Evolutionary conservation across 2,329 filamentous ascomycete species (phyloP), one percentile per base, ranked within the genome.

Genomic region (Aphanocladium album): DNA sequence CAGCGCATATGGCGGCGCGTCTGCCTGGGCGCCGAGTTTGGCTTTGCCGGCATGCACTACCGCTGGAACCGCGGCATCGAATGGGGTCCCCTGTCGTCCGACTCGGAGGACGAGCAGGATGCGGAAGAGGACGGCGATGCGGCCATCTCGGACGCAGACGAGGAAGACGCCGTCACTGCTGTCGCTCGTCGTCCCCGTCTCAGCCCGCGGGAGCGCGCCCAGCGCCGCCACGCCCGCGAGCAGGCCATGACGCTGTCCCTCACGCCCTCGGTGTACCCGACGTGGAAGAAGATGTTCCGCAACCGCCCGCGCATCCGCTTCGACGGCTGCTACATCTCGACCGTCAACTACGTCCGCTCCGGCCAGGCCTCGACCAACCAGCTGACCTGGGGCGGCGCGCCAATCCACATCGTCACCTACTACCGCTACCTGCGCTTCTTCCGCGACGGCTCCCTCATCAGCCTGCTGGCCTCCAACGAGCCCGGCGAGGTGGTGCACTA

Each of bases 351-450:
- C 76, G 86, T 91, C 54, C 89, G 95, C 25, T 79, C 91, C 0
- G 95, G 95, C 35, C 89, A 89, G 62, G 82, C 87, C 12, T 87
- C 86, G 3, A 82, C 84, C 21, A 88, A 87, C 64, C 87, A 86
- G 59, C 77, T 89, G 19, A 88, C 89, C 1, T 96, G 93, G 91
- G 79, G 79, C 68, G 88, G 84, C 25, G 60, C 60, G 37, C 93
- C 93, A 9, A 89, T 98, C 39, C 92, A 96, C 72, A 96, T 98
- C 62, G 92, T 99, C 53, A 99, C 95, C 0, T 99, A 98, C 77
- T 99, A 96, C 77, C 91, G 95, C 61, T 99, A 98, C 75, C 83
- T 99, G 3, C 90, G 95, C 57, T 95, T 99, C 78, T 95, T 95
- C 77, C 89, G 92, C 25, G 91, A 98, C 73, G 95, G 95, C 30